Evolutionary conservation across 495 filamentous ascomycete genomes (phyloP).

Genomic region (Aspergillus campestris): DNA sequence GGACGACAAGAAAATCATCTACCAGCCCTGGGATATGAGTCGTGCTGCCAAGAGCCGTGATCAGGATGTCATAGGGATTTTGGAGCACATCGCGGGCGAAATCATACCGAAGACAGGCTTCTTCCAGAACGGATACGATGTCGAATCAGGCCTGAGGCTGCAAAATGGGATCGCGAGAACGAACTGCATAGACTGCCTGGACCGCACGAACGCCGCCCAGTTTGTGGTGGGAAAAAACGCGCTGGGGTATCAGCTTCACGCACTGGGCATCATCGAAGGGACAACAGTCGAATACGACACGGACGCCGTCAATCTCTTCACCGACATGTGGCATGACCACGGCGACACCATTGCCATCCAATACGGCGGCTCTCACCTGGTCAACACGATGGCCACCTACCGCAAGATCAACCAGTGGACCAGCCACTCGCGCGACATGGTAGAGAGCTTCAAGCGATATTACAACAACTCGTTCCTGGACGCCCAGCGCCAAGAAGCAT

Average conservation of each 20-base stretch:
- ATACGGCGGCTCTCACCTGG: conserved; percentile 93
- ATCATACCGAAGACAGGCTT: conserved; percentile 81
- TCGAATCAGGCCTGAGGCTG: conserved; percentile 52
- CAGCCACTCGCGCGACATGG: conserved; percentile 94
- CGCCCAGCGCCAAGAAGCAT: conserved; percentile 91
- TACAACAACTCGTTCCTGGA: conserved; percentile 99
- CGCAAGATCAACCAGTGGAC: conserved; percentile 99
- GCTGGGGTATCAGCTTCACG: conserved; percentile 85
- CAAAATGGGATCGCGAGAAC: conserved; percentile 93
- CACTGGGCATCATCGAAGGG: conserved; percentile 75
- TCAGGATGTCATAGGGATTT: conserved; percentile 86
- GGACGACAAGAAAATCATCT: conserved; percentile 70
- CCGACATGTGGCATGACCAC: conserved; percentile 92
- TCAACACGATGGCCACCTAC: conserved; percentile 99
- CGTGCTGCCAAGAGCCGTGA: conserved; percentile 91
- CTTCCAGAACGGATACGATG: conserved; percentile 80
- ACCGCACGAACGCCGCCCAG: conserved; percentile 93
- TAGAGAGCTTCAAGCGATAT: conserved; percentile 97
- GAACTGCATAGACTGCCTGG: conserved; percentile 96
- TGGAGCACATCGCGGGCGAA: conserved; percentile 82
- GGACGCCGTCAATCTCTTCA: conserved; percentile 90
- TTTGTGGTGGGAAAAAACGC: conserved; percentile 98
- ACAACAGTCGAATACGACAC: conserved; percentile 86
- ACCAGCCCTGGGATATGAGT: conserved; percentile 98
- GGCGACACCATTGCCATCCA: conserved; percentile 96